A percentile compares a stretch with the other conserved stretches of the same genome.
Evolutionary conservation across 257 asterid genomes (phyloP).

Genomic region (Solanum sparsipilum): DNA sequence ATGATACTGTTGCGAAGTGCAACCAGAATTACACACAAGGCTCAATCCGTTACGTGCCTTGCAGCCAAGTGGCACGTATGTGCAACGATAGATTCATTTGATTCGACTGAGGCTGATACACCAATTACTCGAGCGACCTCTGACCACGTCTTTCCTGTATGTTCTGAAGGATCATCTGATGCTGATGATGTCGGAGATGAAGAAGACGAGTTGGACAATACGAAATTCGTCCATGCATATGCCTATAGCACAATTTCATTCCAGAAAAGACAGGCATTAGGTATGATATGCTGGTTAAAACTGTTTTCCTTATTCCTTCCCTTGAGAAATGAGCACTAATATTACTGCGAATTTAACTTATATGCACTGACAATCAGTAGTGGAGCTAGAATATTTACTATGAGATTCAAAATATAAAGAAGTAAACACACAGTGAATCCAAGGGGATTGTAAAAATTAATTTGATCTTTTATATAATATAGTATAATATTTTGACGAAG

Average conservation of each 20-base stretch:
- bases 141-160: not conserved
- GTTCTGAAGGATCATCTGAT: not conserved
- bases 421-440: not conserved
- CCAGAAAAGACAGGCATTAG: slow-evolving; percentile 19
- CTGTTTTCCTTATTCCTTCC: not conserved
- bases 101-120: slow-evolving; percentile 2
- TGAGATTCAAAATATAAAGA: not conserved
- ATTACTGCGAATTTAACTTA: not conserved
- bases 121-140: not conserved
- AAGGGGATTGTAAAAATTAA: not conserved
- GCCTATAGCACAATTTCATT: slow-evolving; percentile 15
- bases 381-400: not conserved
- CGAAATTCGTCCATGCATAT: slow-evolving; percentile 2
- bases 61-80: slow-evolving; percentile 21
- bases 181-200: slow-evolving; percentile 18
- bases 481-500: not conserved
- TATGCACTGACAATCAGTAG: not conserved
- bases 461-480: not conserved
- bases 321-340: not conserved
- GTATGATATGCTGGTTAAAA: not conserved
- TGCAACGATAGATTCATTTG: slow-evolving; percentile 12
- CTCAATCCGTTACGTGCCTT: slow-evolving; percentile 11
- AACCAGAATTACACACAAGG: slow-evolving; percentile 15
- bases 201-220: slow-evolving; percentile 17
- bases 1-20: slow-evolving; percentile 15